phyloP scores from a whole-genome alignment of 352 stramenopile genomes.

The Globisporangium barbulae region DNA sequence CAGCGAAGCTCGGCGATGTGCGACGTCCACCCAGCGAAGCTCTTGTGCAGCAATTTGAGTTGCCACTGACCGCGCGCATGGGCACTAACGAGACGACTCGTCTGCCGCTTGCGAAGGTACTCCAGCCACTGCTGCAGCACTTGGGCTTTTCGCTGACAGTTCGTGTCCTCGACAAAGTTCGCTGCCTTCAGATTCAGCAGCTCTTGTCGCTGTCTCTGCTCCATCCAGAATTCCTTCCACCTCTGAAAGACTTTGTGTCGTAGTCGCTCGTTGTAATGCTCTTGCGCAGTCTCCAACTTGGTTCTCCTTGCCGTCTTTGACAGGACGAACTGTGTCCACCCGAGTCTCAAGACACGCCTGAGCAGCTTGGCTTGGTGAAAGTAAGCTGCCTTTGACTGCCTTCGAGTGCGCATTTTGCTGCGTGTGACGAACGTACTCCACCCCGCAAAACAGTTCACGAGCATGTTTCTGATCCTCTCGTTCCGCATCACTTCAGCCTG shows the following conservation, averaged over 20 bases:
- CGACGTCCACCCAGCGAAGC: slow-evolving; percentile 4
- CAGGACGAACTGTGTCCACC: neutral
- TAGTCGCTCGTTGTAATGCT: neutral
- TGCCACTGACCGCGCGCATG: slow-evolving; percentile 12
- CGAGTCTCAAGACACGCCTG: slow-evolving; percentile 8
- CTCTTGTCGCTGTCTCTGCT: neutral
- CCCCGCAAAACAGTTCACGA: neutral
- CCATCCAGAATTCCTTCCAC: neutral
- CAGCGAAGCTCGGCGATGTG: slow-evolving; percentile 6
- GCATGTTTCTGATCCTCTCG: neutral
- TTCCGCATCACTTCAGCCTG: neutral
- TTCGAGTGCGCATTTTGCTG: neutral
- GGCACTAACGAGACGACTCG: slow-evolving; percentile 12
- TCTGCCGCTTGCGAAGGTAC: neutral
- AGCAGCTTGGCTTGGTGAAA: neutral
- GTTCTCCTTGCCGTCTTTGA: neutral
- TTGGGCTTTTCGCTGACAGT: neutral
- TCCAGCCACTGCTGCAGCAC: slow-evolving; percentile 14
- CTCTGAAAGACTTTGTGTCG: neutral
- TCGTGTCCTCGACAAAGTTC: neutral
- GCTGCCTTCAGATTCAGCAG: neutral
- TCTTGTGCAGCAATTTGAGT: slow-evolving; percentile 4
- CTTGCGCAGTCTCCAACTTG: neutral
- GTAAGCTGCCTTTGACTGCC: neutral
- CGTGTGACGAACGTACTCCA: neutral